These are phyloP conservation scores for Helminthosporium solani DNA, from an alignment of 2,329 filamentous ascomycete genomes.

Conservation along the genomic window DNA sequence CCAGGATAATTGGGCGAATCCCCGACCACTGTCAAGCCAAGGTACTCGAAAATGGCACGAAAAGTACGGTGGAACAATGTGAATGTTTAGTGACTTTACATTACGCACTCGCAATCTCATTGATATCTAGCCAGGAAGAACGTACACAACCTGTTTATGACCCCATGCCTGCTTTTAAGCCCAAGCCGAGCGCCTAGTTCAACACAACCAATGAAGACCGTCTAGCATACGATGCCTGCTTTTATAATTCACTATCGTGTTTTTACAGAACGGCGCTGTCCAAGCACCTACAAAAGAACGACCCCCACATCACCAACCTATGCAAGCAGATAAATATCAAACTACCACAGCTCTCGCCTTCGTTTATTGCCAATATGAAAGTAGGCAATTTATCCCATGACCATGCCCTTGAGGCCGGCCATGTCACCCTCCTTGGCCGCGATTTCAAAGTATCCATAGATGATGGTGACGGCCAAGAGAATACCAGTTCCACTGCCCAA, in stretches of 20 bases:
- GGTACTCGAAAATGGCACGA: no score
- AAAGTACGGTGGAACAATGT: no score
- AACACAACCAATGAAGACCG: conserved; percentile 1
- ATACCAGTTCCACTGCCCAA: conserved; percentile 97
- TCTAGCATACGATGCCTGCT: conserved; percentile 7
- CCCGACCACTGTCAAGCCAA: no score
- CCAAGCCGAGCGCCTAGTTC: neutral
- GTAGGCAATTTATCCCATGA: conserved; percentile 50
- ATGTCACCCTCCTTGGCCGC: conserved; percentile 98
- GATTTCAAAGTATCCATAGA: conserved; percentile 99
- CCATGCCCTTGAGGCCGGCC: conserved; percentile 70
- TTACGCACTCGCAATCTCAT: conserved; percentile 1
- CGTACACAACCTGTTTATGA: neutral
- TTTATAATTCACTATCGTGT: conserved; percentile 4
- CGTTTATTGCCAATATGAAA: neutral
- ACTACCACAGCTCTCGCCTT: neutral
- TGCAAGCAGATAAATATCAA: conserved; percentile 5
- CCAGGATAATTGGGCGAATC: no score
- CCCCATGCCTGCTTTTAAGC: neutral
- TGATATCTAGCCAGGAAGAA: conserved; percentile 4
- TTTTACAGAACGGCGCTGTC: conserved; percentile 4
- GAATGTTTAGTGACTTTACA: neutral
- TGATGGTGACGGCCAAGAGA: conserved; percentile 97
- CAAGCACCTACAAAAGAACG: conserved; percentile 1
- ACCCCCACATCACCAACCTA: neutral